A percentile compares a stretch with the other conserved stretches of the same genome.
phyloP scores from a whole-genome alignment of 1,284 basidiomycete genomes.

The Leccinum colubrinum region DNA sequence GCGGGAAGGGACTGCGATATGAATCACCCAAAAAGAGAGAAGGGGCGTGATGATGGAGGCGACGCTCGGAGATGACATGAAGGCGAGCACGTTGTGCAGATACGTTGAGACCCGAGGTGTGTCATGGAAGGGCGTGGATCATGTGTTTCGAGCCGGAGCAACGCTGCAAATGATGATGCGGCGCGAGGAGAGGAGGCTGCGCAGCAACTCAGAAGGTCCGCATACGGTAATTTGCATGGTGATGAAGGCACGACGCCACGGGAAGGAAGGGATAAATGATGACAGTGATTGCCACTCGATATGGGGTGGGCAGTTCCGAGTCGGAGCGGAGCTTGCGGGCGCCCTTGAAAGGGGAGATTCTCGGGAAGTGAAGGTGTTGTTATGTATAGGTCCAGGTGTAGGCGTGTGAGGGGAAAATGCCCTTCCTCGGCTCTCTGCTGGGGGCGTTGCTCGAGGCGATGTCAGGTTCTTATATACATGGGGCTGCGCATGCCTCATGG shows the following conservation, averaged over 20 bases:
- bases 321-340: constrained; percentile 23
- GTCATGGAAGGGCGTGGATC: constrained; percentile 18
- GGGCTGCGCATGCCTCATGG: constrained; percentile 17
- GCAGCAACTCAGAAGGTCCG: constrained; percentile 12
- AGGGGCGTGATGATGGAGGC: constrained; percentile 5
- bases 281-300: constrained; percentile 12
- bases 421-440: constrained; percentile 12
- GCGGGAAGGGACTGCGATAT: constrained; percentile 11
- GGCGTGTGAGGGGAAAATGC: constrained; percentile 19
- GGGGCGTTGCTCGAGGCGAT: constrained; percentile 22
- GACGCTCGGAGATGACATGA: constrained; percentile 24
- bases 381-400: constrained; percentile 17
- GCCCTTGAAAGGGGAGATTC: constrained; percentile 5
- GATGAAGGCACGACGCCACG: constrained; percentile 14
- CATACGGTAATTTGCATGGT: constrained; percentile 11
- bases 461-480: constrained; percentile 19
- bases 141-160: constrained; percentile 30
- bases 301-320: constrained; percentile 15
- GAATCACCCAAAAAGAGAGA: background rate
- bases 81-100: constrained; percentile 15
- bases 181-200: constrained; percentile 23
- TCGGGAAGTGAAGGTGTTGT: constrained; percentile 3
- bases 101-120: constrained; percentile 8
- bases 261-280: constrained; percentile 8
- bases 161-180: constrained; percentile 17